phyloP scores from a whole-genome alignment of 176 grass and related monocot genomes.

The Puya raimondii region DNA sequence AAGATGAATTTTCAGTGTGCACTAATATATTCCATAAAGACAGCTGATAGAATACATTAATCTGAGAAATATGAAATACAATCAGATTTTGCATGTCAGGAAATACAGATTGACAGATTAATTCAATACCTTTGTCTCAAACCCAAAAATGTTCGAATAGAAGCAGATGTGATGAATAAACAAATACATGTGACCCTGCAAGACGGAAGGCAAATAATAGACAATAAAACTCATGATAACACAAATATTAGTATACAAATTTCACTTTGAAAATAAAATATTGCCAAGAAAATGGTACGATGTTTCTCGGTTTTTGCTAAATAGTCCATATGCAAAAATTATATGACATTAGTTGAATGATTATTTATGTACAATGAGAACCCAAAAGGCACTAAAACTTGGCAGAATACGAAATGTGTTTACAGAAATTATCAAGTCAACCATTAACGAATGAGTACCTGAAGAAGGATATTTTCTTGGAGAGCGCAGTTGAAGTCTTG shows the following conservation, averaged over 20 bases:
- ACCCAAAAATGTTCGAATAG: constrained; percentile 98
- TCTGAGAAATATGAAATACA: too few relatives aligned
- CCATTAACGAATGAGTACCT: constrained; percentile 29
- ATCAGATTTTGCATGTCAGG: not conserved
- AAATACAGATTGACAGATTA: constrained; percentile 15
- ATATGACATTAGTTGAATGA: constrained; percentile 3
- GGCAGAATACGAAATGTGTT: too few relatives aligned
- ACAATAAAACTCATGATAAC: not conserved
- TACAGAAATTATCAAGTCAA: not conserved
- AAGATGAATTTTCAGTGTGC: too few relatives aligned
- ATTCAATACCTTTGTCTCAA: constrained; percentile 79
- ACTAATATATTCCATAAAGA: too few relatives aligned
- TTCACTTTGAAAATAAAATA: constrained; percentile 17
- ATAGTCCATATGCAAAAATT: not conserved
- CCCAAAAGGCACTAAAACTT: too few relatives aligned
- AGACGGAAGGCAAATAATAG: not conserved
- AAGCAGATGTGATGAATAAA: constrained; percentile 93
- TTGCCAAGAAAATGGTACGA: not conserved
- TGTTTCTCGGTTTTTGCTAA: constrained; percentile 6
- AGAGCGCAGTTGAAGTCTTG: constrained; percentile 93
- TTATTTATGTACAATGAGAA: not conserved
- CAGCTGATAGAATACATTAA: too few relatives aligned
- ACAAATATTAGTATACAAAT: not conserved
- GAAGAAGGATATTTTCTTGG: constrained; percentile 97
- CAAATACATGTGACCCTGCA: constrained; percentile 97